Evolutionary conservation across 2,329 filamentous ascomycete species (phyloP), one percentile per base, ranked within the genome.

Genomic region (Colletotrichum cordylinicola): DNA sequence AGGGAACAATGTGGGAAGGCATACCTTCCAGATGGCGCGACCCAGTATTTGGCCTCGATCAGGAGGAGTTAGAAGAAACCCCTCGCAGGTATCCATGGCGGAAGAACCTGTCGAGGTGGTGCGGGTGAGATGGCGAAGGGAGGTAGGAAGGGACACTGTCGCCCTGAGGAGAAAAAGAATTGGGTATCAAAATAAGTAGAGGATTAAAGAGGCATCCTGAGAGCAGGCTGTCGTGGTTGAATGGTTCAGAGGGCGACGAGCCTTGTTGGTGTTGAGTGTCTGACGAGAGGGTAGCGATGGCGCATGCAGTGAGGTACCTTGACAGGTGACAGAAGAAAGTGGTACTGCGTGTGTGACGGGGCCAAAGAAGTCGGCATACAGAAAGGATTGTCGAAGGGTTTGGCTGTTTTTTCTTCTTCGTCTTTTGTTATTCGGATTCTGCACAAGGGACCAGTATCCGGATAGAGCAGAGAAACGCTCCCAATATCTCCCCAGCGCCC

Each of bases 11-110:
- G 35, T 61, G 70, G 58, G 60, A 37, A 33, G 65, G 77, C 85
- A 67, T 79, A 90, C 89, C 87, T 90, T 90, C 89, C 89, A 90
- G 62, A 87, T 79, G 65, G 88, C 85, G 78, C 88, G 84, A 58
- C 88, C 88, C 67, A 90, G 85, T 58, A 90, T 88, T 77, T 88
- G 87, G 70, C 85, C 85, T 66, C 88, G 83, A 70, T 90, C 89
- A 43, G 89, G 89, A 58, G 89, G 89, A 52, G 88, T 85, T 80
- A 89, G 80, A 79, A 90, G 84, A 75, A 86, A 80, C 35, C 89
- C 88, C 77, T 89, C 87, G 79, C 84, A 83, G 24, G 67, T 72
- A 64, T 78, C 77, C 77, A 78, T 78, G 48, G 60, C 48, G 67
- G 37, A n/a, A 16, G 43, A 27, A 35, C 18, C 35, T 33, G 70